Base-by-base conservation (phyloP, 108 stramenopile genomes). In the Cyclostephanos tholiformis region DNA sequence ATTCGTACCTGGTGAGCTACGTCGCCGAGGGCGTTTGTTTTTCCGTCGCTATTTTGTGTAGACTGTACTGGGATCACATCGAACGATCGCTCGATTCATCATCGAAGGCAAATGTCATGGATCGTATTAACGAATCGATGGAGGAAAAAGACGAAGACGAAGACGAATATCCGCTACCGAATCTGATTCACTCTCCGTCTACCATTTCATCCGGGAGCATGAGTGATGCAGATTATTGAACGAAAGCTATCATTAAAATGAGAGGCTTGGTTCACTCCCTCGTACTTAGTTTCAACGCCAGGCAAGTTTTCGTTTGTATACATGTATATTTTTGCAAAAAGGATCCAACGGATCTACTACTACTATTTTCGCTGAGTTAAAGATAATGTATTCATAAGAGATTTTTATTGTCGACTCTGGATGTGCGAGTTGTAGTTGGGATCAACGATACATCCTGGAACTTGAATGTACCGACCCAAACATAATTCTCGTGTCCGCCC, bases 1-100 rank as follows among this genome's bases (percentile, higher is more conserved):
- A 83, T 77, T 58, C 49, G 10, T 88, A 82, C 69, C 65, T 75
- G 61, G 72, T 77, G 27, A 84, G 84, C 8, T 88, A 88, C 67
- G 57, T 81, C 6, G 77, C 82, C 14, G 87, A 88, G 64, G 82
- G 68, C 4, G 6, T 70, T 6, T 72, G 71, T n/a, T 72, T 88
- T 36, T 75, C 76, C 38, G 22, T 22, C n/a, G 70, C 62, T 0
- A 30, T 69, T 4, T 29, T 59, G 46, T 69, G 56, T 23, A 69
- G 55, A 30, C 39, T 69, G 41, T 25, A 35, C 14, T 58, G 56
- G 35, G 68, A 69, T 85, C 0, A 38, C 71, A 10, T 30, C 60
- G 10, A 75, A 68, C 65, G 82, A 85, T 63, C 23, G 78, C 2
- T 20, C 19, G 0, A 55, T 9, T 39, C 63, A 12, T 39, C 55